These are phyloP conservation scores for Myxozyma neotropica DNA, from an alignment of 805 yeast species.

Conservation along the genomic window DNA sequence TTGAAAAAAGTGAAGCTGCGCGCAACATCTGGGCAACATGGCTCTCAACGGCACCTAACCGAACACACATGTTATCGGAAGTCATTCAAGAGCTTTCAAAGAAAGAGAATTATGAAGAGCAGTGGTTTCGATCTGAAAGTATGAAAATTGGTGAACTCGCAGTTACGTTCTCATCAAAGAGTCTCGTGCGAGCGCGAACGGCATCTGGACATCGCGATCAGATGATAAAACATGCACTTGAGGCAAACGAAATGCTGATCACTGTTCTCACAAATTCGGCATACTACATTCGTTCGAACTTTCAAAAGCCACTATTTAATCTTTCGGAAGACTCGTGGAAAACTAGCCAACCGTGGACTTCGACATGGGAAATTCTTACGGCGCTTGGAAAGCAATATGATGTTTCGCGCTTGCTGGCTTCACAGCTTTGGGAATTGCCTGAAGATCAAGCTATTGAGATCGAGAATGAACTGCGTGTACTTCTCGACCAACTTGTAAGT, in stretches of 20 bases:
- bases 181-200: constrained; percentile 22
- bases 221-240: constrained; percentile 12
- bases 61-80: constrained; percentile 6
- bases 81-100: constrained; percentile 14
- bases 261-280: constrained; percentile 24
- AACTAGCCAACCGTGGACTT: constrained; percentile 40
- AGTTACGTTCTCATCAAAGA: constrained; percentile 13
- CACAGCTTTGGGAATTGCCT: constrained; percentile 27
- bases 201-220: constrained; percentile 9
- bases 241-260: constrained; percentile 26
- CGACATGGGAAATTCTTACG: constrained; percentile 32
- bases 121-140: constrained; percentile 21
- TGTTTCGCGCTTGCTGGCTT: constrained; percentile 20
- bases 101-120: constrained; percentile 7
- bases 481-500: constrained; percentile 41
- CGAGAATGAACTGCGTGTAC: constrained; percentile 19
- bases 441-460: constrained; percentile 16
- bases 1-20: constrained; percentile 55
- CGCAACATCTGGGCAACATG: constrained; percentile 45
- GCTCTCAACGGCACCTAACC: background rate
- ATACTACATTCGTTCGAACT: constrained; percentile 18
- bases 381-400: constrained; percentile 37
- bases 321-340: constrained; percentile 20
- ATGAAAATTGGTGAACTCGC: constrained; percentile 26
- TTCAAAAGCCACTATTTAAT: constrained; percentile 15